These are phyloP conservation scores for Anthostomella pinea DNA, from an alignment of 2,329 filamentous ascomycete species.

Conservation along the genomic window DNA sequence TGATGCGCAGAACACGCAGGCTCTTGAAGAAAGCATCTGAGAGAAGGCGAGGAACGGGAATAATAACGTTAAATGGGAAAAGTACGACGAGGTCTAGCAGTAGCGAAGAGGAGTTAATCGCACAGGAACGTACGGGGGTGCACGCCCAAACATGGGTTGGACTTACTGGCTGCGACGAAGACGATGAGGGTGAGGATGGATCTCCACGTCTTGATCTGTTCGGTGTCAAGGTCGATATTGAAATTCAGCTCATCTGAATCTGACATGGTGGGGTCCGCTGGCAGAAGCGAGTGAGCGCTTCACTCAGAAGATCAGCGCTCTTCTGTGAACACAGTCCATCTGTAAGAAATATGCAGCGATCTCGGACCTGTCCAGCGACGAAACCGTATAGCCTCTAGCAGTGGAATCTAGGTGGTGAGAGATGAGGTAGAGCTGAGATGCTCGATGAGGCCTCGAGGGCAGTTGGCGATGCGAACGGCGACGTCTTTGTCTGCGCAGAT, in stretches of 20 bases:
- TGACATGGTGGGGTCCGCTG: constrained; percentile 16
- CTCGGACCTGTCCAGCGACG: no score
- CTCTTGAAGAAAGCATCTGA: constrained; percentile 42
- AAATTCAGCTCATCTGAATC: constrained; percentile 6
- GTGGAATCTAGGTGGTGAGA: no score
- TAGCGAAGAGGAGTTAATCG: constrained; percentile 10
- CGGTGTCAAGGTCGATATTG: constrained; percentile 41
- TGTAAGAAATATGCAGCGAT: no score
- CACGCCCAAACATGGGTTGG: neutral
- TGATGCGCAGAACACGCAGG: constrained; percentile 48
- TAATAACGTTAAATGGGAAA: constrained; percentile 64
- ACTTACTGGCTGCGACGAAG: constrained; percentile 69
- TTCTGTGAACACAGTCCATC: no score
- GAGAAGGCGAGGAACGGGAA: constrained; percentile 55
- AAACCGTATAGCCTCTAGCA: no score
- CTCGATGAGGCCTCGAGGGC: no score
- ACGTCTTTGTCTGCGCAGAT: no score
- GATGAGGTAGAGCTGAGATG: no score
- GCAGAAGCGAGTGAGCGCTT: neutral
- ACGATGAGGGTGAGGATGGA: constrained; percentile 69
- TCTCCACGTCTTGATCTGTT: constrained; percentile 60
- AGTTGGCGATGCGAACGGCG: no score
- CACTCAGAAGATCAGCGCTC: no score
- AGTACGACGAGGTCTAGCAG: constrained; percentile 63
- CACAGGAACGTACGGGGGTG: neutral